A percentile compares a stretch with the other conserved stretches of the same genome.
Conservation (phyloP, 2,329 filamentous ascomycete species). For the Fusarium irregulare region DNA sequence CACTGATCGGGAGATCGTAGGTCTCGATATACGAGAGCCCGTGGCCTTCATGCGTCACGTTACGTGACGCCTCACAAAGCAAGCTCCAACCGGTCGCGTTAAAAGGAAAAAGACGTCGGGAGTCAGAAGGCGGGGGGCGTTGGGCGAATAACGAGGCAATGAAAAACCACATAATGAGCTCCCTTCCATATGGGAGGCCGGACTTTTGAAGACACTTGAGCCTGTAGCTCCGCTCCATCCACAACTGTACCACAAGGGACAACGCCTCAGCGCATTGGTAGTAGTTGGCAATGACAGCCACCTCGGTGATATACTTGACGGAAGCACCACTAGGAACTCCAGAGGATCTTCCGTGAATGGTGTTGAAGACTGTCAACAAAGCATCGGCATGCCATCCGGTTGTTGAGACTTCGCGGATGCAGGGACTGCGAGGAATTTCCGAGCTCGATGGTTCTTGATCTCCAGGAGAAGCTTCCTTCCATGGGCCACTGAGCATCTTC, state of each 20-base stretch:
- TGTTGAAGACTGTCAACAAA: background rate
- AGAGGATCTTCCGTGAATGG: slow-evolving; percentile 8
- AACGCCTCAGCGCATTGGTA: slow-evolving; percentile 10
- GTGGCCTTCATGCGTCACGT: no score
- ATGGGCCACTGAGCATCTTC: background rate
- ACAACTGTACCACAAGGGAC: background rate
- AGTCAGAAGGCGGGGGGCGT: no score
- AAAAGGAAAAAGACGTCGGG: no score
- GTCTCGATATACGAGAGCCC: no score
- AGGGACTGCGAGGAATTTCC: accelerated
- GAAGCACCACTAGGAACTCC: background rate
- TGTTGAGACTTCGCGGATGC: background rate
- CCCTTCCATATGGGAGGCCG: no score
- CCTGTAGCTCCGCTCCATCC: accelerated
- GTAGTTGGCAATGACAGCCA: slow-evolving; percentile 5
- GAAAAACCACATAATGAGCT: no score
- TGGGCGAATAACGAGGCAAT: no score
- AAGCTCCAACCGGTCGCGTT: no score
- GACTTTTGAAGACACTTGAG: no score
- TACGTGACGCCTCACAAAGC: no score
- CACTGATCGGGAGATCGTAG: no score
- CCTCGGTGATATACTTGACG: background rate
- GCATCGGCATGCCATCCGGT: slow-evolving; percentile 9
- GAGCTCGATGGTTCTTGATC: background rate
- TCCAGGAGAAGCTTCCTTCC: background rate